Evolutionary conservation across 352 stramenopile species (phyloP).

Genomic region (Globisporangium cederbergense): DNA sequence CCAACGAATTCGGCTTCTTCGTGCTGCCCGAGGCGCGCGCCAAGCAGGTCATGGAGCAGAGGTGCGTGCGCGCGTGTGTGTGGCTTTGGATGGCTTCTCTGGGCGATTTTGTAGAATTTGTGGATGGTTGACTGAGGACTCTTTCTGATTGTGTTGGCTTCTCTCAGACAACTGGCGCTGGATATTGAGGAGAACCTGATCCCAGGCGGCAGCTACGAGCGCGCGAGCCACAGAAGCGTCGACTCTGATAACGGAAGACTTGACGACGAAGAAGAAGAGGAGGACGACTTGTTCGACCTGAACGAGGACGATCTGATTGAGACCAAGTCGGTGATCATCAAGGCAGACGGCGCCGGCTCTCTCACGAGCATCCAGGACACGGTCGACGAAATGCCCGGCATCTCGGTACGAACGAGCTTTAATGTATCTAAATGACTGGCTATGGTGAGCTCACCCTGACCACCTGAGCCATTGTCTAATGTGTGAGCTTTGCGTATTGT

Average conservation of each 20-base stretch:
- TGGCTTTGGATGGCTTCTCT: too few species aligned
- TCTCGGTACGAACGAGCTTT: conserved; percentile 29
- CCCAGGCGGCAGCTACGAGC: conserved; percentile 23
- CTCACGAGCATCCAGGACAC: conserved; percentile 83
- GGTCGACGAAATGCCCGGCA: conserved; percentile 66
- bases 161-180: conserved; percentile 54
- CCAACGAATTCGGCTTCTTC: conserved; percentile 80
- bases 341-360: conserved; percentile 73
- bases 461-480: background rate
- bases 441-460: background rate
- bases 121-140: background rate
- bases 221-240: background rate
- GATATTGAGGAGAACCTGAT: conserved; percentile 67
- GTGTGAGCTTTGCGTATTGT: background rate
- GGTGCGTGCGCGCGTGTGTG: conserved; percentile 25
- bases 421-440: background rate
- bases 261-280: conserved; percentile 14
- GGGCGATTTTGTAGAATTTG: background rate
- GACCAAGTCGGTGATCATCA: conserved; percentile 74
- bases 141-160: conserved; percentile 4
- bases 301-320: conserved; percentile 40
- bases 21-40: conserved; percentile 54
- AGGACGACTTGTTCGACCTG: conserved; percentile 23
- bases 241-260: background rate
- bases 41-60: conserved; percentile 71